Base-by-base conservation (phyloP, 73 alveolate genomes). In the Symbiodinium natans region DNA sequence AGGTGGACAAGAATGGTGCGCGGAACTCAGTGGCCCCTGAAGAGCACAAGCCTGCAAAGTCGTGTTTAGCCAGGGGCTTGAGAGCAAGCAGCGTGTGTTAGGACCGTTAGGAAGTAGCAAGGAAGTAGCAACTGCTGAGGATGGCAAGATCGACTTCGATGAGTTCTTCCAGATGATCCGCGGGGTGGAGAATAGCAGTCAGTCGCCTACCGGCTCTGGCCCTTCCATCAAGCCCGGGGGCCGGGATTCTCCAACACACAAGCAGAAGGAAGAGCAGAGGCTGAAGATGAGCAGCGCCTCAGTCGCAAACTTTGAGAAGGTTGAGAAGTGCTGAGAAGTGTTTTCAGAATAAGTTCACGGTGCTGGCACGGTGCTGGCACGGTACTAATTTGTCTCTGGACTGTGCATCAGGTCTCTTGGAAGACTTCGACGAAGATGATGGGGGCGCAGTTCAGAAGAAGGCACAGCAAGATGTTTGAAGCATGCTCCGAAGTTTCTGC, bases 91-190 rank as follows among this genome's bases (percentile, higher is more conserved):
- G 59, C 59, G 13, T n/a, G n/a, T n/a, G n/a, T n/a, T n/a, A n/a
- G n/a, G n/a, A n/a, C n/a, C n/a, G n/a, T n/a, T n/a, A n/a, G n/a
- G n/a, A n/a, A n/a, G n/a, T 13, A 46, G 59, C 6, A 46, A 13
- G 48, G n/a, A 7, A 39, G 36, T 15, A 29, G 41, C n/a, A 71
- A 34, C 48, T 36, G 2, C 42, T 29, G 56, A 92, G 92, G 98
- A 92, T n/a, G 98, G 98, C 83, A 92, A 92, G 63, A 92, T 92
- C 90, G 98, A 92, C 90, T 92, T 92, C 82, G 98, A 92, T 29
- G 98, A 92, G 68, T 92, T 92, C 42, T 74, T 74, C 48, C 90
- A 73, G 68, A 92, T 92, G 98, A 92, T 92, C 82, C 86, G 96
- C 21, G 96, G 96, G 29, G 96, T 84, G 9, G 59, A 82, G 36